Percentiles rank a stretch among this genome's conserved stretches.
Conservation (phyloP, 2,329 filamentous ascomycete genomes). For the Ophiostoma sp. region DNA sequence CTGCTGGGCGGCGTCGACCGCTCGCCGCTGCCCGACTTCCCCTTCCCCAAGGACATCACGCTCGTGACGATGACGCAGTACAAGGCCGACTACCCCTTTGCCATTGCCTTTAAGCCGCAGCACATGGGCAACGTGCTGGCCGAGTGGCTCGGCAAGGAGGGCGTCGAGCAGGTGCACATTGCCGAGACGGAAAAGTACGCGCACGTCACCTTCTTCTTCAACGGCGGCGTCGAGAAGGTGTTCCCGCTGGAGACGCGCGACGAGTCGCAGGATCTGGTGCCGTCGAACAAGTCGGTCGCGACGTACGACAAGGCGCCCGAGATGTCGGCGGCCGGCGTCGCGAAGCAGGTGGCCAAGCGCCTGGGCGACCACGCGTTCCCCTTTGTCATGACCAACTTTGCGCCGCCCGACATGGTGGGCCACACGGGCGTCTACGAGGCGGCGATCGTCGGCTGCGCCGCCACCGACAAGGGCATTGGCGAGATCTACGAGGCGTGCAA, state of each 20-base stretch:
- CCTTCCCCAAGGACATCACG: slow-evolving; percentile 77
- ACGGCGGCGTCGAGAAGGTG: slow-evolving; percentile 94
- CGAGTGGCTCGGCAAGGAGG: slow-evolving; percentile 89
- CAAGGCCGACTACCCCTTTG: slow-evolving; percentile 90
- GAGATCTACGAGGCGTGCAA: slow-evolving; percentile 90
- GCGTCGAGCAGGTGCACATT: slow-evolving; percentile 87
- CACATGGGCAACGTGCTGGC: slow-evolving; percentile 97
- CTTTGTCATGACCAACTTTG: slow-evolving; percentile 99
- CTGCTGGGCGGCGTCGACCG: slow-evolving; percentile 88
- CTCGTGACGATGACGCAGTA: slow-evolving; percentile 98
- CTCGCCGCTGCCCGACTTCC: slow-evolving; percentile 83
- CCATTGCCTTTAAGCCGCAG: slow-evolving; percentile 87
- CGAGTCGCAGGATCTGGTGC: slow-evolving; percentile 69
- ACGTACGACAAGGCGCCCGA: slow-evolving; percentile 93
- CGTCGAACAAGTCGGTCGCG: slow-evolving; percentile 81
- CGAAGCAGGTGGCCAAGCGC: slow-evolving; percentile 81
- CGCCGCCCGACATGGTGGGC: slow-evolving; percentile 97
- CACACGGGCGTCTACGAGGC: slow-evolving; percentile 97
- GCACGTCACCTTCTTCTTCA: slow-evolving; percentile 99
- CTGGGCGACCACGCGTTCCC: slow-evolving; percentile 81
- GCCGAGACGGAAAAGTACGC: slow-evolving; percentile 99
- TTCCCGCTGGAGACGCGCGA: slow-evolving; percentile 90
- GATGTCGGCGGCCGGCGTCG: slow-evolving; percentile 91
- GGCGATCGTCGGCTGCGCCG: slow-evolving; percentile 73
- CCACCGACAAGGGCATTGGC: slow-evolving; percentile 91